Conservation (phyloP, 768 basidiomycete species). For the Phallus indusiatus region DNA sequence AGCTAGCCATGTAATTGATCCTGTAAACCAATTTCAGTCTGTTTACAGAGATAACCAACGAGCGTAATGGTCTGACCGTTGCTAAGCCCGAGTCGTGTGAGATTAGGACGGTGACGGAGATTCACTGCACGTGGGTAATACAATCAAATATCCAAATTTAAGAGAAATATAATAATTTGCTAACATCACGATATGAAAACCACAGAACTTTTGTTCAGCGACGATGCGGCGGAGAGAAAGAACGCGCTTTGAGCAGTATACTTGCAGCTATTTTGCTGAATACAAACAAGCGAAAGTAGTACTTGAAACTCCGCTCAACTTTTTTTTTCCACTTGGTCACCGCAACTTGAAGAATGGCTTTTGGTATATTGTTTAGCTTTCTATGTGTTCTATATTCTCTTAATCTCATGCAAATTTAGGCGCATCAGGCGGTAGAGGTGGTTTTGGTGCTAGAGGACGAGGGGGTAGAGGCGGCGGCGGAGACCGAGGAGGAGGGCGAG, state of each 20-base stretch:
- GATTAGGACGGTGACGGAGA: too few relatives aligned
- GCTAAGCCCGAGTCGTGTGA: too few relatives aligned
- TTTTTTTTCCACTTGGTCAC: not conserved
- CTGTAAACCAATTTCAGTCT: too few relatives aligned
- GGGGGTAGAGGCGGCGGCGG: conserved; percentile 21
- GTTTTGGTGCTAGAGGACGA: conserved; percentile 46
- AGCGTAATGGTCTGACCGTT: too few relatives aligned
- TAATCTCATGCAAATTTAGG: conserved; percentile 23
- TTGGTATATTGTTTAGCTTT: not conserved
- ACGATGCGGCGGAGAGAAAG: not conserved
- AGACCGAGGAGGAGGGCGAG: conserved; percentile 24
- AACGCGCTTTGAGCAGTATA: not conserved
- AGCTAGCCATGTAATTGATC: conserved; percentile 18
- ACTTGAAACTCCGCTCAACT: conserved; percentile 6
- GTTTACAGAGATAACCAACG: too few relatives aligned
- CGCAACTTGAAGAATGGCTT: not conserved
- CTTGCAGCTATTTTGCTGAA: not conserved
- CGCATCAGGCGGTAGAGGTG: conserved; percentile 68
- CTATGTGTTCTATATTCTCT: not conserved
- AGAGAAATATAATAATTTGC: too few relatives aligned
- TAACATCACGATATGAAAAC: too few relatives aligned
- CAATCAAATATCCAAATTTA: too few relatives aligned
- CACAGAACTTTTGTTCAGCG: too few relatives aligned
- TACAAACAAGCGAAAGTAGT: not conserved
- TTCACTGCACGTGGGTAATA: too few relatives aligned